phyloP scores from a whole-genome alignment of 1,284 basidiomycete species.

The Fistulina hepatica region DNA sequence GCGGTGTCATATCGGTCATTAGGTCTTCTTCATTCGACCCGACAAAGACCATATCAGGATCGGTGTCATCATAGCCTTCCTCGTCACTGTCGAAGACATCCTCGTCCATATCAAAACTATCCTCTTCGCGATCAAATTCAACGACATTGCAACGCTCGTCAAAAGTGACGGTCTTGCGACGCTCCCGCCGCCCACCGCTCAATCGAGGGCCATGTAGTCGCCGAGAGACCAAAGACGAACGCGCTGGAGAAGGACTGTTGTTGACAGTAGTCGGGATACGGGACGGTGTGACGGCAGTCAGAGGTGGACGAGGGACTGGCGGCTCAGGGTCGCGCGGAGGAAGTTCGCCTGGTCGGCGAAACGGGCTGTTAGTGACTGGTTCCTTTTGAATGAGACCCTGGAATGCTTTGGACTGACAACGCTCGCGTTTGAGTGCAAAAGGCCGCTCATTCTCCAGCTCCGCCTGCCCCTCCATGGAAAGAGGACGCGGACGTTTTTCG shows the following conservation, averaged over 20 bases:
- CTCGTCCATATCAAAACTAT: constrained; percentile 36
- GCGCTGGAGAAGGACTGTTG: constrained; percentile 41
- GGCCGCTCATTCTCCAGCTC: constrained; percentile 65
- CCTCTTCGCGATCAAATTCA: constrained; percentile 68
- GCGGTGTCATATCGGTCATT: constrained; percentile 11
- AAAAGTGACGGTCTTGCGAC: constrained; percentile 78
- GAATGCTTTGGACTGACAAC: constrained; percentile 66
- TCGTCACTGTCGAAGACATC: constrained; percentile 31
- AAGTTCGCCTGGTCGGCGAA: constrained; percentile 31
- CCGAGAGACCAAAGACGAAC: constrained; percentile 69
- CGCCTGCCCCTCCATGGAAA: constrained; percentile 55
- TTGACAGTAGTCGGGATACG: constrained; percentile 17
- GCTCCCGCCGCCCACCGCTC: constrained; percentile 38
- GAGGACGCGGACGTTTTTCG: constrained; percentile 59
- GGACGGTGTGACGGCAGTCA: constrained; percentile 16
- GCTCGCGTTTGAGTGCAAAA: constrained; percentile 57
- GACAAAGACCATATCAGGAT: constrained; percentile 17
- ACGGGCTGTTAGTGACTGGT: constrained; percentile 81
- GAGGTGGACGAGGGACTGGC: constrained; percentile 19
- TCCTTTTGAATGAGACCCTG: constrained; percentile 66
- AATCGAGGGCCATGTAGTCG: constrained; percentile 75
- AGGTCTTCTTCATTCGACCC: constrained; percentile 18
- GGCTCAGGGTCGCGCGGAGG: constrained; percentile 5
- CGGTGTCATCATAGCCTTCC: constrained; percentile 22
- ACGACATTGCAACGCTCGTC: constrained; percentile 80